Evolutionary conservation across 257 asterid species (phyloP).

Genomic region (Cordia subcordata): DNA sequence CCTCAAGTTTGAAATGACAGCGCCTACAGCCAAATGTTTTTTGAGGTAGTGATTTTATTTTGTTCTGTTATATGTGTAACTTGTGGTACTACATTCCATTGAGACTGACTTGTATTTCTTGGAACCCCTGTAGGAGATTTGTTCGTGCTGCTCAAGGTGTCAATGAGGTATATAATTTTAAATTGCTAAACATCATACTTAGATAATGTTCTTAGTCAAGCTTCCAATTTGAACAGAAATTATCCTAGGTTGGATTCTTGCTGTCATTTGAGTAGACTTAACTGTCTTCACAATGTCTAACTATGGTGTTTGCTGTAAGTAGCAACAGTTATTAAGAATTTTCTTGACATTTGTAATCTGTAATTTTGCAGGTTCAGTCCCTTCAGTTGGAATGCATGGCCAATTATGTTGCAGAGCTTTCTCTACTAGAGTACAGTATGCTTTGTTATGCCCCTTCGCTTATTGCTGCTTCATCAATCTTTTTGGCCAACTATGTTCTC

Average conservation of each 20-base stretch:
- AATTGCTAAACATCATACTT: too few relatives aligned
- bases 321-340: background rate
- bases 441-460: slow-evolving; percentile 46
- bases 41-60: slow-evolving; percentile 44
- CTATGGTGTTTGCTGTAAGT: background rate
- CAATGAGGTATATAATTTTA: slow-evolving; percentile 47
- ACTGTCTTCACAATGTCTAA: background rate
- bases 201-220: too few relatives aligned
- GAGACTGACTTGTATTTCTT: slow-evolving; percentile 3
- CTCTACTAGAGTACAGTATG: slow-evolving; percentile 42
- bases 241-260: too few relatives aligned
- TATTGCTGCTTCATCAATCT: slow-evolving; percentile 49
- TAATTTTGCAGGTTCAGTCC: slow-evolving; percentile 27
- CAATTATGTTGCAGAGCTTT: slow-evolving; percentile 47
- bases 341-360: background rate
- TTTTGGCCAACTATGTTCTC: slow-evolving; percentile 44
- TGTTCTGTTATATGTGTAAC: background rate
- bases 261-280: background rate
- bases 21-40: slow-evolving; percentile 78
- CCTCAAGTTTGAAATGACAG: slow-evolving; percentile 92
- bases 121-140: slow-evolving; percentile 53
- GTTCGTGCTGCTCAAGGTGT: slow-evolving; percentile 83
- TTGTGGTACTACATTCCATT: background rate
- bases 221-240: background rate
- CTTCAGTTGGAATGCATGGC: slow-evolving; percentile 73